Conservation (phyloP, 495 filamentous ascomycete species). For the Paragyromitra xinjiangensis region DNA sequence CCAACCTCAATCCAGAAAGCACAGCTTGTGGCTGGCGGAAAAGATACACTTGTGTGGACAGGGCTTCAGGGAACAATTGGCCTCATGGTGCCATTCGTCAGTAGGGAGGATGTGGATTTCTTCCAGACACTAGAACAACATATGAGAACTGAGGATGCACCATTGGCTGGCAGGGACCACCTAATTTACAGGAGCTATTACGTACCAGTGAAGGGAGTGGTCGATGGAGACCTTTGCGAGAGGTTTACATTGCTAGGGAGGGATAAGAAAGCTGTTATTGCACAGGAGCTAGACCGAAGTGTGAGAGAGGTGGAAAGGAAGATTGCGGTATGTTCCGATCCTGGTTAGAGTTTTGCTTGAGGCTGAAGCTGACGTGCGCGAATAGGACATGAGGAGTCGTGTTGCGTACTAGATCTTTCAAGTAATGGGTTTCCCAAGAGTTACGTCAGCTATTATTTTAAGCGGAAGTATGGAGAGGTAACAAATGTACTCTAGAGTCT, state of each 20-base stretch:
- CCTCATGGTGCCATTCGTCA: constrained; percentile 86
- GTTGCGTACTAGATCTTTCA: constrained; percentile 73
- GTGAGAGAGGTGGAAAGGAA: constrained; percentile 93
- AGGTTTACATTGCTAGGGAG: constrained; percentile 80
- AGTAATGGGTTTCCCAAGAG: not conserved
- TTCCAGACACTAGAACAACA: constrained; percentile 93
- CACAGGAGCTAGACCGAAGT: constrained; percentile 86
- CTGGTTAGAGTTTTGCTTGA: not conserved
- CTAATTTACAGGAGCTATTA: constrained; percentile 95
- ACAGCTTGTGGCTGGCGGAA: constrained; percentile 86
- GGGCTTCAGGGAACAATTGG: constrained; percentile 94
- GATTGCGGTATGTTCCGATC: constrained; percentile 74
- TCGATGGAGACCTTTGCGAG: constrained; percentile 98
- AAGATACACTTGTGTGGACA: constrained; percentile 90
- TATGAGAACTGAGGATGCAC: constrained; percentile 81
- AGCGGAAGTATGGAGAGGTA: constrained; percentile 9
- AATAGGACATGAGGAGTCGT: constrained; percentile 83
- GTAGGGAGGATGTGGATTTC: constrained; percentile 93
- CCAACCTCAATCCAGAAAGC: constrained; percentile 90
- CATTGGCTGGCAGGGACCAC: constrained; percentile 90
- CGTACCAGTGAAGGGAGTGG: constrained; percentile 93
- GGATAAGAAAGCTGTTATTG: constrained; percentile 94
- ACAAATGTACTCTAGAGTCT: constrained; percentile 36
- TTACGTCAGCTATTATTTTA: not conserved
- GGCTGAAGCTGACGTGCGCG: constrained; percentile 45